Evolutionary conservation across 1,284 basidiomycete species (phyloP), one percentile per base, ranked within the genome.

Genomic region (Ganoderma boninense): DNA sequence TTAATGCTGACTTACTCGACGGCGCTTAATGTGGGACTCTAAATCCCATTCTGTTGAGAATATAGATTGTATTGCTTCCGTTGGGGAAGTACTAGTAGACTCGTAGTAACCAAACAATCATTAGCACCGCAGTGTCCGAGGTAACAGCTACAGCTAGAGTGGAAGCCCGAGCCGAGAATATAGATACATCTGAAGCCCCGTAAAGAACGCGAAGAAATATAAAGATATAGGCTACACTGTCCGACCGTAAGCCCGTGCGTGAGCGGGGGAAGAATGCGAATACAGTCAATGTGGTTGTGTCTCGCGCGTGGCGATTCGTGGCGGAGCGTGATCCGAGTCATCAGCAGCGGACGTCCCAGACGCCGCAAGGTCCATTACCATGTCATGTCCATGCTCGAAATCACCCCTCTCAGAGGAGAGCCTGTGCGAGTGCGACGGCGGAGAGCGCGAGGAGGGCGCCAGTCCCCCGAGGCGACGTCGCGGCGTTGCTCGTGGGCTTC

Each of bases 171-270:
- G 61, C 26, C 62, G 61, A 65, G 57, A 60, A 23, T 66, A 66
- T 52, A 59, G 64, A 71, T 67, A 73, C 72, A 69, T 11, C 46
- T 7, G 61, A 57, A 70, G 32, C 62, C 62, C 64, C 56, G 61
- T 46, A 56, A 46, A 52, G 42, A 67, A 68, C 32, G 60, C 65
- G 64, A 68, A 71, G 59, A 49, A n/a, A 54, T 59, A 71, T 68
- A 43, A 68, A 16, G 23, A 69, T 73, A 73, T 66, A 59, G 61
- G 61, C 69, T 73, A 73, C 72, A 73, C 18, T 42, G 54, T 32
- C 64, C 10, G 46, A 49, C 46, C 38, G 46, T 35, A 8, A 49
- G 23, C 46, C 40, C 23, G 32, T 10, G 38, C 18, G 62, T 11
- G 18, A 32, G 62, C 13, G 54, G 10, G 18, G 32, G 54, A 52